Base-by-base conservation (phyloP, 129 eudicot genomes). In the Daucus carota region DNA sequence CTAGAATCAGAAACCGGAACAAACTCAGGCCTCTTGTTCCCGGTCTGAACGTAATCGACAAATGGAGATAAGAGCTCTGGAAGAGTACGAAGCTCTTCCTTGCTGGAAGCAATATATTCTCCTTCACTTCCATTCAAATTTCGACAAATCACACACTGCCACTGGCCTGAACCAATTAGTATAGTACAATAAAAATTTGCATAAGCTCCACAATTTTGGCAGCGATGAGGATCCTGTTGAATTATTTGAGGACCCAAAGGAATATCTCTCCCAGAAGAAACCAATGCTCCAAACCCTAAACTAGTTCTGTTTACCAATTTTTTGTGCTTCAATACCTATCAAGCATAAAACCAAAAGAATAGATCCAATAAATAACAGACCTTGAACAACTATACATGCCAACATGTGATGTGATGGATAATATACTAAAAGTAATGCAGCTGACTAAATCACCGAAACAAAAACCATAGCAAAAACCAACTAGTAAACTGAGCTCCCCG, bases 61-160 rank as follows among this genome's bases (percentile, higher is more conserved):
- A 86, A 45, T 42, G 92, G 90, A 59, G 87, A 91, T 24, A 93
- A 87, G 42, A 91, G 73, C 81, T 94, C 99, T 3, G 93, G 93
- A n/a, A 94, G 87, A 74, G 82, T 94, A 32, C 84, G 83, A 77
- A 94, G 97, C 29, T 87, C 97, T 81, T 89, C 96, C 76, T 85
- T 89, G 82, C 86, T 89, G 66, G 92, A 63, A 38, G 99, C 96
- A 28, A 91, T 80, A 74, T 91, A 94, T 82, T 90, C 96, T 31
- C 99, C 99, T 80, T 94, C 96, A 78, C 96, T 89, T 42, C 93
- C 96, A 75, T 94, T 94, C 60, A 94, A 68, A 57, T 87, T 91
- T 31, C 93, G 81, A 77, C 99, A 94, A 78, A 94, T 85, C 20
- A 94, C 89, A 71, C 99, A 94, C 75, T 94, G 97, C 97, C 99